These are phyloP conservation scores for Yamadazyma paraphyllophila DNA, from an alignment of 805 yeast genomes.

Conservation along the genomic window DNA sequence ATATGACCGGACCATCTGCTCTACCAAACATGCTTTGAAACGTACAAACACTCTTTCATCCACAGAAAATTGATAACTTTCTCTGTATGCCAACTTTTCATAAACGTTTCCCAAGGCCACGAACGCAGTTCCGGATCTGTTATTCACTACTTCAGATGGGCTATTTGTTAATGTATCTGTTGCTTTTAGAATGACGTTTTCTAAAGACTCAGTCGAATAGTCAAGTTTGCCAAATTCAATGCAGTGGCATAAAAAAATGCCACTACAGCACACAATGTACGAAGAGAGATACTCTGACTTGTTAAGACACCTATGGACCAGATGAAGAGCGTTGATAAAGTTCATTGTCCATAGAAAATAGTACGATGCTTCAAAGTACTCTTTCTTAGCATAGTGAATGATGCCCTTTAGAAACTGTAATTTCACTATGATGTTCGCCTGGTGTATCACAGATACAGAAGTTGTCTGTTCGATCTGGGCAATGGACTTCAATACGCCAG, in stretches of 20 bases:
- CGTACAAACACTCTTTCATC: slow-evolving; percentile 9
- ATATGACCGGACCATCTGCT: slow-evolving; percentile 38
- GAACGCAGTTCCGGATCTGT: slow-evolving; percentile 27
- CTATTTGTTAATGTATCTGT: slow-evolving; percentile 10
- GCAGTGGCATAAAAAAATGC: slow-evolving; percentile 13
- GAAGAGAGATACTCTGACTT: slow-evolving; percentile 15
- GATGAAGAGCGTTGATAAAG: slow-evolving; percentile 13
- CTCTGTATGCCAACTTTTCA: slow-evolving; percentile 18
- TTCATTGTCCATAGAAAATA: slow-evolving; percentile 19
- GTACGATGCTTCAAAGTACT: slow-evolving; percentile 16
- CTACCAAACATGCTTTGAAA: slow-evolving; percentile 16
- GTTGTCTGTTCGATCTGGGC: neutral
- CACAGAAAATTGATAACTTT: slow-evolving; percentile 8
- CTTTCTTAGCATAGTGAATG: slow-evolving; percentile 13
- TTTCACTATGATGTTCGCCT: slow-evolving; percentile 14
- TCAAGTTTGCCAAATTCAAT: slow-evolving; percentile 16
- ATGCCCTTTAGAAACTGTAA: slow-evolving; percentile 20
- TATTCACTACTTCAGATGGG: slow-evolving; percentile 17
- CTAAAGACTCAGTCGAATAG: slow-evolving; percentile 7
- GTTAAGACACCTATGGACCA: slow-evolving; percentile 6
- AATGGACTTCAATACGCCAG: slow-evolving; percentile 10
- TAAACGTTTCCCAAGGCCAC: slow-evolving; percentile 20
- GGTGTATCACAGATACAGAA: neutral
- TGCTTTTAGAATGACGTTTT: slow-evolving; percentile 8
- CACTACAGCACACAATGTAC: slow-evolving; percentile 11